These are phyloP conservation scores for Chaetomium olivaceum DNA, from an alignment of 2,329 filamentous ascomycete species.

Conservation along the genomic window DNA sequence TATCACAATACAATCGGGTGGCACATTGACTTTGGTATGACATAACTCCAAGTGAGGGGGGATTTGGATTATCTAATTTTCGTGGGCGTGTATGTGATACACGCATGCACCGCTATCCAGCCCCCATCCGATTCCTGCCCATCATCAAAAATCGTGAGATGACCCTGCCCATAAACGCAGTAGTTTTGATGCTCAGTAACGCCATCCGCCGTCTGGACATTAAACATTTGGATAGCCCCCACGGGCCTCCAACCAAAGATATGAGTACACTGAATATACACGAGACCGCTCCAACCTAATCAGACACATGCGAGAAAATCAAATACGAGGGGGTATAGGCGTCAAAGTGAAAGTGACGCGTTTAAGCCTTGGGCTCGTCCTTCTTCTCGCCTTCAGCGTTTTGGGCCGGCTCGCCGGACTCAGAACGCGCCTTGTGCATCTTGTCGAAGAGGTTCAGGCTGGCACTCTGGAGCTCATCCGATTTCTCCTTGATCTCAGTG, in stretches of 20 bases:
- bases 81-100: constrained; percentile 41
- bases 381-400: constrained; percentile 30
- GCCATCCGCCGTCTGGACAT: constrained; percentile 51
- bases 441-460: constrained; percentile 98
- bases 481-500: constrained; percentile 97
- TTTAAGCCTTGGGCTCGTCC: constrained; percentile 46
- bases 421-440: constrained; percentile 94
- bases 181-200: constrained; percentile 55
- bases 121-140: constrained; percentile 44
- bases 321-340: constrained; percentile 33
- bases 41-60: constrained; percentile 49
- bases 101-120: constrained; percentile 45
- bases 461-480: constrained; percentile 93
- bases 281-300: constrained; percentile 37
- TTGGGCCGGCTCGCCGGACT: constrained; percentile 55
- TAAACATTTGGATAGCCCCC: constrained; percentile 44
- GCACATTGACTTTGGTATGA: not conserved
- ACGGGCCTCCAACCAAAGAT: constrained; percentile 37
- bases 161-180: constrained; percentile 39
- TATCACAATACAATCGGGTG: not conserved
- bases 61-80: constrained; percentile 47
- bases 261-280: constrained; percentile 52
- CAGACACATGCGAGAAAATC: constrained; percentile 35
- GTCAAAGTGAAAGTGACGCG: constrained; percentile 25
- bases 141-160: constrained; percentile 49